Conservation (phyloP, 2,329 filamentous ascomycete genomes). For the Coleophoma crateriformis region DNA sequence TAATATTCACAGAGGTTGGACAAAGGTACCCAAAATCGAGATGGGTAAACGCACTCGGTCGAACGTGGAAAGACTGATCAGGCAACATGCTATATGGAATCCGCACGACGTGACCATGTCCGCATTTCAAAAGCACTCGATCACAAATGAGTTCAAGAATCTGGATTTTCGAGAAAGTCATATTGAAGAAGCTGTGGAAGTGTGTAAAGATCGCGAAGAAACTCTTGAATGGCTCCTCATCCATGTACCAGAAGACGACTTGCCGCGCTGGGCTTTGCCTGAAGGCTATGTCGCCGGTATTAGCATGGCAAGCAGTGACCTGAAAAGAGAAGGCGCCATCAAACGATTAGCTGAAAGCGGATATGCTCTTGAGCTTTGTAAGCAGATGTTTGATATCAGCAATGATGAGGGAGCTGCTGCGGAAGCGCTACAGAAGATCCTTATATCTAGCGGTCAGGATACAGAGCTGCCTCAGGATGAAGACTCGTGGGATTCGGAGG, state of each 20-base stretch:
- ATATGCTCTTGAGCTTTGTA: slow-evolving; percentile 80
- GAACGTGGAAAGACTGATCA: slow-evolving; percentile 74
- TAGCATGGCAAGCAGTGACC: slow-evolving; percentile 74
- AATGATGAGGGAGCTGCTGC: slow-evolving; percentile 72
- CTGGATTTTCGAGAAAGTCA: slow-evolving; percentile 88
- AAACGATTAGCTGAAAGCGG: slow-evolving; percentile 77
- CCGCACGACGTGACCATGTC: slow-evolving; percentile 66
- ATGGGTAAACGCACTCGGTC: slow-evolving; percentile 79
- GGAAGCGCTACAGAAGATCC: slow-evolving; percentile 68
- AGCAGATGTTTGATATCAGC: slow-evolving; percentile 66
- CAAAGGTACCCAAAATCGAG: slow-evolving; percentile 81
- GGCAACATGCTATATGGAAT: slow-evolving; percentile 82
- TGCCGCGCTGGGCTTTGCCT: slow-evolving; percentile 88
- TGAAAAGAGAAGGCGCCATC: slow-evolving; percentile 76
- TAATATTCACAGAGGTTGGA: slow-evolving; percentile 65
- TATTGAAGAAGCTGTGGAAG: slow-evolving; percentile 76
- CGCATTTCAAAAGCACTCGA: slow-evolving; percentile 45
- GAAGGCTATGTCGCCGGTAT: slow-evolving; percentile 90
- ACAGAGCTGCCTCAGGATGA: slow-evolving; percentile 25
- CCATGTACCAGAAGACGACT: slow-evolving; percentile 92
- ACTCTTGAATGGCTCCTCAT: slow-evolving; percentile 93
- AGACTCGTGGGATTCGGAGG: slow-evolving; percentile 29
- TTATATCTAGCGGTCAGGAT: slow-evolving; percentile 46
- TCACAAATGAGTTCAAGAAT: slow-evolving; percentile 69
- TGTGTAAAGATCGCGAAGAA: slow-evolving; percentile 90